Evolutionary conservation across 2,329 filamentous ascomycete genomes (phyloP).

Genomic region (Tolypocladium album): DNA sequence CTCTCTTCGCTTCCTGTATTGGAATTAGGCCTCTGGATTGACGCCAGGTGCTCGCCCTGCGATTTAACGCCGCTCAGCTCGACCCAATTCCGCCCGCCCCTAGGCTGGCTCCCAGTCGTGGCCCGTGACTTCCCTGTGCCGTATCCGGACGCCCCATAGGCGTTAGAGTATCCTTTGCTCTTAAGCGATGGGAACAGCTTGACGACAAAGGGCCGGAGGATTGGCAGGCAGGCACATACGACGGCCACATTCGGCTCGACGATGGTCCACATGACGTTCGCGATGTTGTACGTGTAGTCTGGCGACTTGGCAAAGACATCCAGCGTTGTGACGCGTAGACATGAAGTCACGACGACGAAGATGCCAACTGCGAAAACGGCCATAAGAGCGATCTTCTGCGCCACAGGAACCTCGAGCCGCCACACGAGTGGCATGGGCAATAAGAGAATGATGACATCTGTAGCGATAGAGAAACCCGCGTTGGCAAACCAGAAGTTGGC

Average conservation of each 20-base stretch:
- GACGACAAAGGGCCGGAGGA: slow-evolving; percentile 20
- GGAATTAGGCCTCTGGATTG: slow-evolving; percentile 10
- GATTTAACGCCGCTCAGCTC: slow-evolving; percentile 8
- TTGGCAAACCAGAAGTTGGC: slow-evolving; percentile 36
- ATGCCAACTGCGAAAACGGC: slow-evolving; percentile 27
- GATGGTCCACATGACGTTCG: slow-evolving; percentile 24
- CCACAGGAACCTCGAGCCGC: slow-evolving; percentile 26
- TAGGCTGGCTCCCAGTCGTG: slow-evolving; percentile 5
- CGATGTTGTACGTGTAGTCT: slow-evolving; percentile 22
- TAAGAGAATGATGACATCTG: slow-evolving; percentile 31
- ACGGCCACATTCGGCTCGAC: slow-evolving; percentile 28
- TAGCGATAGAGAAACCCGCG: slow-evolving; percentile 31
- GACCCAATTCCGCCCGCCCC: slow-evolving; percentile 11
- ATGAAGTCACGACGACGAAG: slow-evolving; percentile 18
- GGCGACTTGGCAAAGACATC: slow-evolving; percentile 11
- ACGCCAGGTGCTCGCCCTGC: slow-evolving; percentile 8
- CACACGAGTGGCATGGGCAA: slow-evolving; percentile 34
- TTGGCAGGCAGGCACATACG: slow-evolving; percentile 27
- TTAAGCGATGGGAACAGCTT: slow-evolving; percentile 13
- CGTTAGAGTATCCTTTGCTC: slow-evolving; percentile 10
- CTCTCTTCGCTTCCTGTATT: slow-evolving; percentile 12
- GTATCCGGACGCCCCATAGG: slow-evolving; percentile 7
- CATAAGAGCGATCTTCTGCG: slow-evolving; percentile 24
- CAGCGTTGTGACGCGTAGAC: slow-evolving; percentile 21
- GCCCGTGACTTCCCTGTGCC: slow-evolving; percentile 7